Percentiles rank a stretch among this genome's conserved stretches.
These are phyloP conservation scores for Fistulifera solaris DNA, from an alignment of 108 stramenopile species.

Conservation along the genomic window DNA sequence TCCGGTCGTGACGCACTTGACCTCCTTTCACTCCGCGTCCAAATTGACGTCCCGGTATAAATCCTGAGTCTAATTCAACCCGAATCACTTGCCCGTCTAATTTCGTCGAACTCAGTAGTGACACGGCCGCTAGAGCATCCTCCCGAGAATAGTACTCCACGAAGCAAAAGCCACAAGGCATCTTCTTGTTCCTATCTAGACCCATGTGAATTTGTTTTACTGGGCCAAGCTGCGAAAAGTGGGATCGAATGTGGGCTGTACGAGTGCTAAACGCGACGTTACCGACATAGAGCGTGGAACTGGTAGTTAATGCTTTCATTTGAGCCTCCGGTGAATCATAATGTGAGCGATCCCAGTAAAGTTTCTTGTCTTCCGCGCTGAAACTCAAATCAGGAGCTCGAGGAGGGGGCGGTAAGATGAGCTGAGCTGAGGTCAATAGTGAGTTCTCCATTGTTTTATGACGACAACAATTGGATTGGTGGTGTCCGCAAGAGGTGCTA, in stretches of 20 bases:
- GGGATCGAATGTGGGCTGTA: constrained; percentile 68
- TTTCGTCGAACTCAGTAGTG: constrained; percentile 73
- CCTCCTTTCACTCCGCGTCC: constrained; percentile 91
- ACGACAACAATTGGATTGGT: too few relatives aligned
- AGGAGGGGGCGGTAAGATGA: background rate
- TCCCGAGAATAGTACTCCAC: constrained; percentile 73
- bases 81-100: constrained; percentile 90
- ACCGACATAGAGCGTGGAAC: constrained; percentile 87
- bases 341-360: constrained; percentile 84
- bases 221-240: constrained; percentile 82
- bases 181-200: constrained; percentile 71
- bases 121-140: constrained; percentile 64
- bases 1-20: constrained; percentile 85
- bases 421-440: too few relatives aligned
- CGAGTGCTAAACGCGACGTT: constrained; percentile 93
- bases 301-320: constrained; percentile 50
- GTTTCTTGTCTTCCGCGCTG: constrained; percentile 22
- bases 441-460: too few relatives aligned
- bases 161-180: constrained; percentile 95
- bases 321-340: constrained; percentile 66
- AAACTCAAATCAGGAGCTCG: constrained; percentile 1
- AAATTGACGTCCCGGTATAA: constrained; percentile 87
- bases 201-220: constrained; percentile 85
- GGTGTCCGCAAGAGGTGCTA: too few relatives aligned
- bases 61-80: constrained; percentile 93